Conservation (phyloP, 2,329 filamentous ascomycete species). For the Phyllosticta citriasiana region DNA sequence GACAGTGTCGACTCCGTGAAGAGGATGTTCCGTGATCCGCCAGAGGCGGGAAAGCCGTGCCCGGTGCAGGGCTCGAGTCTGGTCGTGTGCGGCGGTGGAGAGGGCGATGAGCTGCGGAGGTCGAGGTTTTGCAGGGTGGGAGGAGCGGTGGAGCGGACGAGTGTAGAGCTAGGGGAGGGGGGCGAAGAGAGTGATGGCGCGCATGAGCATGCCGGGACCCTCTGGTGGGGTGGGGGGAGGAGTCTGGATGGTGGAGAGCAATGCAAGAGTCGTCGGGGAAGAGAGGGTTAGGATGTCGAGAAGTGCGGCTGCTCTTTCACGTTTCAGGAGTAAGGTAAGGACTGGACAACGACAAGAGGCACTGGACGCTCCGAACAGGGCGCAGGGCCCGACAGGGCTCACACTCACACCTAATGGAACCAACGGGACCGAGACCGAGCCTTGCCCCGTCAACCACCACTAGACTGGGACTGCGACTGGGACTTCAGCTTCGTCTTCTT, state of each 20-base stretch:
- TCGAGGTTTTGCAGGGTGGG: background rate
- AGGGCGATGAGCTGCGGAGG: background rate
- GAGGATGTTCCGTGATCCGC: slow-evolving; percentile 1
- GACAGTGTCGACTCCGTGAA: background rate
- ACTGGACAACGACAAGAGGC: no score
- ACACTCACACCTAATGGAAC: no score
- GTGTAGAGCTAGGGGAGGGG: background rate
- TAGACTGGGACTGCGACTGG: no score
- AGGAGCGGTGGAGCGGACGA: slow-evolving; percentile 1
- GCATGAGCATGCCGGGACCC: background rate
- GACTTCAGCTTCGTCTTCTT: background rate
- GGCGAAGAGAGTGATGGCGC: background rate
- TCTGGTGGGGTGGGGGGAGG: slow-evolving; percentile 8
- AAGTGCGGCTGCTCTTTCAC: slow-evolving; percentile 1
- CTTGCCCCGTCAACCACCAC: background rate
- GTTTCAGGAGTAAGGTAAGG: slow-evolving; percentile 4
- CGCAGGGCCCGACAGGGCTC: no score
- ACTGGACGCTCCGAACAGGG: background rate
- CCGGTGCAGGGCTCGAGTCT: slow-evolving; percentile 4
- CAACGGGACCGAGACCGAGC: no score
- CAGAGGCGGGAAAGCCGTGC: slow-evolving; percentile 1
- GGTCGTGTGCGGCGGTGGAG: slow-evolving; percentile 1
- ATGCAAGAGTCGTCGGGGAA: background rate
- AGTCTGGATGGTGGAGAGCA: background rate
- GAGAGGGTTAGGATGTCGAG: background rate